phyloP scores from a whole-genome alignment of 208 protist species.

The Acanthamoeba rhysodes region DNA sequence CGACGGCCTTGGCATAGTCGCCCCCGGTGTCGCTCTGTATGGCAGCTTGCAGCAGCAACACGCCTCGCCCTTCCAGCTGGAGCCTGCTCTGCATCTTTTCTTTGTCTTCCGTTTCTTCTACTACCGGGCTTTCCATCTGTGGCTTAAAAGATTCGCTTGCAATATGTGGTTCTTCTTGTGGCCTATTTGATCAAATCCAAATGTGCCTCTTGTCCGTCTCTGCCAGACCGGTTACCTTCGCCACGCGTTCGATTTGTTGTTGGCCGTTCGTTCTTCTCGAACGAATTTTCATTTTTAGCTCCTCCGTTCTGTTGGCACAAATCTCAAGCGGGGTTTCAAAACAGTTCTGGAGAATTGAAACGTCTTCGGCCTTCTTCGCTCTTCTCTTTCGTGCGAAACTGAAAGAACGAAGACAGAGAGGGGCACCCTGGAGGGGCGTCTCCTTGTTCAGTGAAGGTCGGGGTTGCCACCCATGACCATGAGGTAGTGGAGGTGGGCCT shows the following conservation, averaged over 20 bases:
- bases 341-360: background rate
- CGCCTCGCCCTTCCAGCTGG: background rate
- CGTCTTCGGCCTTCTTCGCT: background rate
- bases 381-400: background rate
- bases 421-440: no score
- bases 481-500: constrained; percentile 64
- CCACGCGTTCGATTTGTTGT: no score
- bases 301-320: background rate
- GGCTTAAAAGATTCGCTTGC: background rate
- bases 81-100: background rate
- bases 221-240: no score
- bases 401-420: background rate
- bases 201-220: background rate
- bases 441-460: background rate
- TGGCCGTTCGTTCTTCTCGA: background rate
- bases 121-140: background rate
- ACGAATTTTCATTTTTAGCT: background rate
- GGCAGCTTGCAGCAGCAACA: constrained; percentile 26
- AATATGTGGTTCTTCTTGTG: background rate
- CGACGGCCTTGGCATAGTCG: constrained; percentile 30
- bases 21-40: background rate
- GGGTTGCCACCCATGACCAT: constrained; percentile 26
- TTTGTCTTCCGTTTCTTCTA: background rate
- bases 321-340: background rate
- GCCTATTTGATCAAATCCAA: no score